Percentiles rank a stretch among this genome's conserved stretches.
Evolutionary conservation across 768 basidiomycete genomes (phyloP).

Genomic region (Lanmaoa rubissima): DNA sequence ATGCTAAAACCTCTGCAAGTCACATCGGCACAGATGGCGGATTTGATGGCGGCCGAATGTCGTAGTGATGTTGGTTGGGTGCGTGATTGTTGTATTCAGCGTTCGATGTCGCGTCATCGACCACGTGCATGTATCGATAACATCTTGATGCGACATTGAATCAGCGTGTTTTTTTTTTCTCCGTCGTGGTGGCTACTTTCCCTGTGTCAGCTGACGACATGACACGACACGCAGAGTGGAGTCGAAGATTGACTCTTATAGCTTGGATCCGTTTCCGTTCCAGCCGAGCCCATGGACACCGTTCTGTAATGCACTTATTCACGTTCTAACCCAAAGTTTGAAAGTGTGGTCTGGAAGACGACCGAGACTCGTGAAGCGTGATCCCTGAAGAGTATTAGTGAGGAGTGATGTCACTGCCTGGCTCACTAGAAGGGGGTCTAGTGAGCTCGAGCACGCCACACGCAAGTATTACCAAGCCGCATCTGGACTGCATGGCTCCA

Average conservation of each 20-base stretch:
- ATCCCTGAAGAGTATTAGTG: background rate
- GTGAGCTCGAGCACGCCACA: background rate
- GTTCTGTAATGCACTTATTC: background rate
- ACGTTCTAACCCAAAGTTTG: background rate
- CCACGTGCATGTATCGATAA: conserved; percentile 8
- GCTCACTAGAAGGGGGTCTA: no score
- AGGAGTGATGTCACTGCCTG: background rate
- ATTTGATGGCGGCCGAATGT: conserved; percentile 33
- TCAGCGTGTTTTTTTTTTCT: background rate
- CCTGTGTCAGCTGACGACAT: background rate
- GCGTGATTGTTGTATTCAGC: conserved; percentile 1
- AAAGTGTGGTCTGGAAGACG: background rate
- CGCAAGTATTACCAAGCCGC: no score
- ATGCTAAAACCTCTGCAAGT: conserved; percentile 79
- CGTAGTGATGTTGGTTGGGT: conserved; percentile 21
- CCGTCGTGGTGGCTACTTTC: background rate
- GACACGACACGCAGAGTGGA: conserved; percentile 1
- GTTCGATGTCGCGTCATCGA: conserved; percentile 6
- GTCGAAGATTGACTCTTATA: conserved; percentile 8
- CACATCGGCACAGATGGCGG: conserved; percentile 45
- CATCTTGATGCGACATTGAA: background rate
- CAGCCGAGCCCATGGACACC: conserved; percentile 5
- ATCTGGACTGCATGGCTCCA: background rate
- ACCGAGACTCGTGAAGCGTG: background rate
- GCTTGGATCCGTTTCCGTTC: conserved; percentile 9